Evolutionary conservation across 768 basidiomycete species (phyloP).

Genomic region (Cyclocybe cylindracea): DNA sequence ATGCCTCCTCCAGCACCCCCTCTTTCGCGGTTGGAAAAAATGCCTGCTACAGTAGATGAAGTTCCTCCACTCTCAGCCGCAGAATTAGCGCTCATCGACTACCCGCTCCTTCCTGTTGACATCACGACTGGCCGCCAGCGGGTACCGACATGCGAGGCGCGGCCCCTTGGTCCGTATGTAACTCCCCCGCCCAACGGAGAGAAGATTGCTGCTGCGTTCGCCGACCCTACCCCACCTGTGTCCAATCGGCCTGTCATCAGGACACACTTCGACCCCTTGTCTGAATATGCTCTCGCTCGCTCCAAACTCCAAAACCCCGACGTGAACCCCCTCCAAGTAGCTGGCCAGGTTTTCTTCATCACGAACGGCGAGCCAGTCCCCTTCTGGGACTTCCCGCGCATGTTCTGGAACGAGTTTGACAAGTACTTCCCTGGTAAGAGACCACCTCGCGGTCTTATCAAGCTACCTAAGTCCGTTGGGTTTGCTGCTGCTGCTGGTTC

Average conservation of each 20-base stretch:
- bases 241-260: constrained; percentile 61
- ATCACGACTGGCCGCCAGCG: constrained; percentile 64
- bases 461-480: constrained; percentile 66
- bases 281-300: constrained; percentile 54
- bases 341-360: constrained; percentile 94
- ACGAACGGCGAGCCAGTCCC: constrained; percentile 95
- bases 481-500: constrained; percentile 68
- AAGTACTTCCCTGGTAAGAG: constrained; percentile 58
- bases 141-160: constrained; percentile 77
- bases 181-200: constrained; percentile 59
- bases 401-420: constrained; percentile 76
- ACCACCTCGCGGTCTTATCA: constrained; percentile 34
- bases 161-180: constrained; percentile 83
- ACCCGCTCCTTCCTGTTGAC: constrained; percentile 61
- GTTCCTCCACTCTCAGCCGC: constrained; percentile 40
- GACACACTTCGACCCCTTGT: constrained; percentile 81
- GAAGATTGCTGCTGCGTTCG: constrained; percentile 57
- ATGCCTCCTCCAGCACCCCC: constrained; percentile 47
- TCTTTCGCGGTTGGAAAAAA: constrained; percentile 34
- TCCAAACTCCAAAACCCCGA: constrained; percentile 45
- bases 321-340: constrained; percentile 70
- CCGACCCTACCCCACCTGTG: constrained; percentile 40
- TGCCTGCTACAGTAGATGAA: constrained; percentile 36
- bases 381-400: constrained; percentile 92
- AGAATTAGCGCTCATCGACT: constrained; percentile 43